Conservation (phyloP, 345 rosid species). For the Aquilaria malaccensis region DNA sequence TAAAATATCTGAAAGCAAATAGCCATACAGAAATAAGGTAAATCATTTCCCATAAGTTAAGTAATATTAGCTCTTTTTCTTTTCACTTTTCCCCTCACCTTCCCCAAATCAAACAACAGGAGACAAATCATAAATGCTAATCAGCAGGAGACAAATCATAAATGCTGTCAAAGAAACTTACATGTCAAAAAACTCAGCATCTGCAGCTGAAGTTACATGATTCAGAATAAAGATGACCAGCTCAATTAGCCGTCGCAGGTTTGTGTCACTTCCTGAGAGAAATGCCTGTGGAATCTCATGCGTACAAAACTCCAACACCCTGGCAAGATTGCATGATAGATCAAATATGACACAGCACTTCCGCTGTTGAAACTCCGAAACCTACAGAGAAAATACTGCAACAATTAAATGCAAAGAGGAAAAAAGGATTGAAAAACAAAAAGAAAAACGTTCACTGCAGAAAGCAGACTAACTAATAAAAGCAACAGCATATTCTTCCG, state of each 20-base stretch:
- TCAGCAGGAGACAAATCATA: too few species aligned
- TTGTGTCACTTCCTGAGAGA: slow-evolving; percentile 71
- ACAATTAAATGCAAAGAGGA: slow-evolving; percentile 11
- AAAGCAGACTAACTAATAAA: too few species aligned
- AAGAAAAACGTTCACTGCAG: too few species aligned
- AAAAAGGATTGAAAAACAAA: neutral
- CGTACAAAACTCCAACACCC: slow-evolving; percentile 90
- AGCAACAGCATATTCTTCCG: too few species aligned
- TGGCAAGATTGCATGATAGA: slow-evolving; percentile 89
- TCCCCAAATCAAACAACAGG: too few species aligned
- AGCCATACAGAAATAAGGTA: too few species aligned
- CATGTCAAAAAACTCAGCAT: slow-evolving; percentile 89
- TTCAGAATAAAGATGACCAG: slow-evolving; percentile 74
- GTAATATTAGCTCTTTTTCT: too few species aligned
- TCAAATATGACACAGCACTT: slow-evolving; percentile 87
- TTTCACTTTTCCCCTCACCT: too few species aligned
- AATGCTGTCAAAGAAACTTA: slow-evolving; percentile 30
- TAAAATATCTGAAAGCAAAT: too few species aligned
- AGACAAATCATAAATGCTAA: neutral
- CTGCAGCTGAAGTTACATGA: slow-evolving; percentile 73
- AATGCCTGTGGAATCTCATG: slow-evolving; percentile 78
- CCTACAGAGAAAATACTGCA: slow-evolving; percentile 31
- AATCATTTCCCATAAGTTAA: too few species aligned
- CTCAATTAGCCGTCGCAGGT: slow-evolving; percentile 88
- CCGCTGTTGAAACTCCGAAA: slow-evolving; percentile 77